Conservation (phyloP, 768 basidiomycete species). For the Macrolepiota albuminosa region DNA sequence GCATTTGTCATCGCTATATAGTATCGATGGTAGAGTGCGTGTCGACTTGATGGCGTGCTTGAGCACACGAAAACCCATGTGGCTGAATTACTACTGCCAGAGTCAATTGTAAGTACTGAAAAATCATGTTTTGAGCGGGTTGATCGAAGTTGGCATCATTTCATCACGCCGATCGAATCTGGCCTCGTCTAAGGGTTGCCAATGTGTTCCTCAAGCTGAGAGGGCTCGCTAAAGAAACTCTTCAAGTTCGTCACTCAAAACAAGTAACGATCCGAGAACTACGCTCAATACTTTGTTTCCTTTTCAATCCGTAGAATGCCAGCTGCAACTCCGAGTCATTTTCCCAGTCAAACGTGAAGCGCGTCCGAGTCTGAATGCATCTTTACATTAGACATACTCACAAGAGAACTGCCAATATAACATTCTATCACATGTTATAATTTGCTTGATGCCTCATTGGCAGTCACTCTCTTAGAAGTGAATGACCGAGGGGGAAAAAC, state of each 20-base stretch:
- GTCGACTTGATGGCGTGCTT: background rate
- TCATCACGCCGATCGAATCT: background rate
- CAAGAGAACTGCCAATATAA: too few relatives aligned
- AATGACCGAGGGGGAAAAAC: background rate
- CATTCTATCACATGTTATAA: background rate
- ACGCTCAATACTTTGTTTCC: background rate
- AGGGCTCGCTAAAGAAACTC: background rate
- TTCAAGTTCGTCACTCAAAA: background rate
- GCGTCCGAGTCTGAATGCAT: background rate
- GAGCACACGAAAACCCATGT: conserved; percentile 4
- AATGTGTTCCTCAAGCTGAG: background rate
- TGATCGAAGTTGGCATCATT: too few relatives aligned
- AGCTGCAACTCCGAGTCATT: too few relatives aligned
- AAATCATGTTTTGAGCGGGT: too few relatives aligned
- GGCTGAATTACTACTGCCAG: too few relatives aligned
- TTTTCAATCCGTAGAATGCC: background rate
- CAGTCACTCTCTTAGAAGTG: background rate
- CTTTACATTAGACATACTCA: too few relatives aligned
- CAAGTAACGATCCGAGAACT: background rate
- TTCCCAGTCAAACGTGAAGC: too few relatives aligned
- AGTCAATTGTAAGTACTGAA: too few relatives aligned
- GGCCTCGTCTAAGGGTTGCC: too few relatives aligned
- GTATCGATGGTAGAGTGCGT: conserved; percentile 5
- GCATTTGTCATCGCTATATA: conserved; percentile 53
- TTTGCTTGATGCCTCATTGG: background rate